Evolutionary conservation across 306 rosid genomes (phyloP).

Genomic region (Quercus bicolor): DNA sequence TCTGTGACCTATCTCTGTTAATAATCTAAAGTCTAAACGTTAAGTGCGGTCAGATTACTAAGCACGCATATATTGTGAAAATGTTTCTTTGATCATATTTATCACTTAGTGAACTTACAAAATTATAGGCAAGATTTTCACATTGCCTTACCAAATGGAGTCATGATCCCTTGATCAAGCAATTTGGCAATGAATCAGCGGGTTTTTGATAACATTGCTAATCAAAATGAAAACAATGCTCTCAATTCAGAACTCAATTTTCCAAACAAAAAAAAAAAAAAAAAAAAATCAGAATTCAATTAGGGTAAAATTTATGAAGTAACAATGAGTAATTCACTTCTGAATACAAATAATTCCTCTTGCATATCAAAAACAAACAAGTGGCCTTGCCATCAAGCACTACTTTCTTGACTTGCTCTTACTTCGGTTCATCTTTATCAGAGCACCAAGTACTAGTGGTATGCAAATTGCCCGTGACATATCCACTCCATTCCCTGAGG

Average conservation of each 20-base stretch:
- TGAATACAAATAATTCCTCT: neutral
- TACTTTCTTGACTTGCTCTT: constrained; percentile 47
- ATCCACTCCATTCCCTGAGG: constrained; percentile 22
- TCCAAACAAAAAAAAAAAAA: neutral
- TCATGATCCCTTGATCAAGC: neutral
- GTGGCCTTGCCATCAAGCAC: constrained; percentile 3
- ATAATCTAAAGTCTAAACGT: no score
- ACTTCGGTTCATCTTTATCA: constrained; percentile 34
- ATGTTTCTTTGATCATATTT: no score
- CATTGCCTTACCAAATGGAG: neutral
- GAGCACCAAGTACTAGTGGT: constrained; percentile 41
- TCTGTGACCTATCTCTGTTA: no score
- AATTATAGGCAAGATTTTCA: neutral
- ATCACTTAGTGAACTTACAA: neutral
- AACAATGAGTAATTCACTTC: neutral
- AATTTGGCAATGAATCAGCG: neutral
- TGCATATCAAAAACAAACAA: neutral
- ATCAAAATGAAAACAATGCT: neutral
- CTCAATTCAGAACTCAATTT: neutral
- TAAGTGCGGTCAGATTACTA: no score
- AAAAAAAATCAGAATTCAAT: neutral
- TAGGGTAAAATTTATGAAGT: neutral
- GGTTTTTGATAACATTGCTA: no score
- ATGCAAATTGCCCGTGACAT: constrained; percentile 44
- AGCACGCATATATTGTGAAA: no score